These are phyloP conservation scores for Fistulinella prunicolor DNA, from an alignment of 768 basidiomycete species.

Conservation along the genomic window DNA sequence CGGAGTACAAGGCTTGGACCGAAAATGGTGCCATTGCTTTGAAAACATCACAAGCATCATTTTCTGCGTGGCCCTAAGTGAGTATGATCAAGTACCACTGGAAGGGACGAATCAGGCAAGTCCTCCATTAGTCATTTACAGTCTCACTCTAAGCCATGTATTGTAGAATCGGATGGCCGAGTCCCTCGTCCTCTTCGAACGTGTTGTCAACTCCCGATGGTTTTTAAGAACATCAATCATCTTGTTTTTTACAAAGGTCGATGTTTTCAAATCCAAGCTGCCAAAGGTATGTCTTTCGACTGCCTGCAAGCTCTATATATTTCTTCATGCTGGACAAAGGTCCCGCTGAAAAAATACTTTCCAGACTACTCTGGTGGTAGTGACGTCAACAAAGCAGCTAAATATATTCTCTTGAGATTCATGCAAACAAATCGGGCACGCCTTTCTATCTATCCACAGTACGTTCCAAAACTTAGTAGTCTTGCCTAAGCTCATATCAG, in stretches of 20 bases:
- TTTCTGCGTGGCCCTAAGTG: slow-evolving; percentile 71
- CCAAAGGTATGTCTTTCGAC: slow-evolving; percentile 38
- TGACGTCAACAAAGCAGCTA: slow-evolving; percentile 92
- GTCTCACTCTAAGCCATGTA: not conserved
- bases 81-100: slow-evolving; percentile 71
- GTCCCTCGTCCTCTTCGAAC: slow-evolving; percentile 71
- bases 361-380: slow-evolving; percentile 86
- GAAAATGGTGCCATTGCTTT: slow-evolving; percentile 81
- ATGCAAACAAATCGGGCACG: slow-evolving; percentile 87
- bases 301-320: accelerated
- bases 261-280: slow-evolving; percentile 73
- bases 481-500: not conserved
- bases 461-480: slow-evolving; percentile 26
- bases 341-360: slow-evolving; percentile 76
- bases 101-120: slow-evolving; percentile 47
- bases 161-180: slow-evolving; percentile 72
- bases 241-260: slow-evolving; percentile 69
- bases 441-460: slow-evolving; percentile 93
- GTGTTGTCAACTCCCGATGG: slow-evolving; percentile 78
- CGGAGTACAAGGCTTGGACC: slow-evolving; percentile 75
- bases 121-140: not conserved
- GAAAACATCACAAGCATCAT: slow-evolving; percentile 80
- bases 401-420: slow-evolving; percentile 93
- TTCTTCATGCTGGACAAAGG: slow-evolving; percentile 35
- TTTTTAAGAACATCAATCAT: slow-evolving; percentile 67